Base-by-base conservation (phyloP, 108 stramenopile species). In the Asterionellopsis glacialis region DNA sequence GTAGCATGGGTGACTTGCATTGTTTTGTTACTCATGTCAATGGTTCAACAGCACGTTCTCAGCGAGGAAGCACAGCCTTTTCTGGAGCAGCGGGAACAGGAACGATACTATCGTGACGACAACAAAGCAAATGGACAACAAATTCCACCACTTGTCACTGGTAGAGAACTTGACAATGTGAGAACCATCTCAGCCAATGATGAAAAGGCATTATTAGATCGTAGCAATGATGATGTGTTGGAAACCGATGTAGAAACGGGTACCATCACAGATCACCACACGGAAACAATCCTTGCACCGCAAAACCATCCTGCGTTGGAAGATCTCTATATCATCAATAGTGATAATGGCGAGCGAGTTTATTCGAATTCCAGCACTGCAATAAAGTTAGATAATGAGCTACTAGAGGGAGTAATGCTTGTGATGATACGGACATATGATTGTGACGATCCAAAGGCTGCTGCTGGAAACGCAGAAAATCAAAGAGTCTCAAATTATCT, bases 371-470 rank as follows among this genome's bases (percentile, higher is more conserved):
- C 33, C 2, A 33, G 2, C 33, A 33, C 5, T 7, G 5, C 33
- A 5, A 33, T 33, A 33, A 33, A 33, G 7, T 63, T 86, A 12
- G 85, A 86, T 18, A 94, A 82, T 42, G 91, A 96, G 10, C 76
- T 84, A 62, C 89, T 96, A 57, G 70, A 72, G 12, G 85, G 90
- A 22, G 66, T 86, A 25, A 80, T 95, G 79, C 44, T 94, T 50
- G 64, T 91, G n/a, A 71, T 96, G 75, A 63, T 95, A 72, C 79
- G 88, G 39, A 91, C 95, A 22, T 76, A 87, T 11, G 87, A 95
- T 51, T 77, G 68, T 12, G 86, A 92, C 55, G 84, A 88, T 19
- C 60, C 75, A 7, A 52, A 50, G 15, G 54, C 70, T 2, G 18
- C 40, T 12, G 57, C 39, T 22, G 70, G 71, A 0, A 64, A 33